Evolutionary conservation across 2,329 filamentous ascomycete genomes (phyloP).

Genomic region (Sordariomycetes sp.): DNA sequence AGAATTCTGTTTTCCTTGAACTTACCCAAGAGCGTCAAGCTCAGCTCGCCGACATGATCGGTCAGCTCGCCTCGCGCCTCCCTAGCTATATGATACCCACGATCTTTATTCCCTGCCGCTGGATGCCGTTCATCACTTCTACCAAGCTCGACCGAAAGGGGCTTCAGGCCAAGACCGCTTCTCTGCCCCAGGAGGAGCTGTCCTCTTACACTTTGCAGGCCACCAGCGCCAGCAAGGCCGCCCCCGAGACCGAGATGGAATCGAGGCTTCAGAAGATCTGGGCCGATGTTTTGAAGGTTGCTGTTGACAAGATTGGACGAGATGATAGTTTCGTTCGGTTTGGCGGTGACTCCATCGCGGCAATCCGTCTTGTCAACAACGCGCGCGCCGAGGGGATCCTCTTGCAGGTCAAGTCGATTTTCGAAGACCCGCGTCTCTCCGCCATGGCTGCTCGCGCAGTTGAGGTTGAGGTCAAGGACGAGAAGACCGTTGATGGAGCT

Average conservation of each 20-base stretch:
- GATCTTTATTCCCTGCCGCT: constrained; percentile 3
- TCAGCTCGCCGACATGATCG: not conserved
- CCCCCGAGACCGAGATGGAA: constrained; percentile 1
- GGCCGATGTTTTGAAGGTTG: not conserved
- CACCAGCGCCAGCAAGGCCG: not conserved
- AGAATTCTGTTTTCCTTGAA: constrained; percentile 3
- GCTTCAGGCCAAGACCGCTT: not conserved
- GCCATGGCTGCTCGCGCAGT: too few species aligned
- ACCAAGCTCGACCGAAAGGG: constrained; percentile 7
- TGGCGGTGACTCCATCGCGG: too few species aligned
- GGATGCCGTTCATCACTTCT: constrained; percentile 7
- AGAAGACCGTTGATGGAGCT: too few species aligned
- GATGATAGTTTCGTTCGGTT: not conserved
- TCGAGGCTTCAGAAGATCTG: not conserved
- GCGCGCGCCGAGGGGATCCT: too few species aligned
- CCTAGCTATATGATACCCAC: constrained; percentile 8
- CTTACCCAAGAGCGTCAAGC: not conserved
- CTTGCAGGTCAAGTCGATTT: too few species aligned
- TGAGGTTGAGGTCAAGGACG: too few species aligned
- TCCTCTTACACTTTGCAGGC: not conserved
- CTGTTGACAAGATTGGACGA: constrained; percentile 1
- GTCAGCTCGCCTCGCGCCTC: not conserved
- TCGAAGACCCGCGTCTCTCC: too few species aligned
- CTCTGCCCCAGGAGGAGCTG: not conserved
- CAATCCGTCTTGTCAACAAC: too few species aligned